A percentile compares a stretch with the other conserved stretches of the same genome.
These are phyloP conservation scores for Hypoxylon sp. DNA, from an alignment of 2,329 filamentous ascomycete genomes.

Conservation along the genomic window DNA sequence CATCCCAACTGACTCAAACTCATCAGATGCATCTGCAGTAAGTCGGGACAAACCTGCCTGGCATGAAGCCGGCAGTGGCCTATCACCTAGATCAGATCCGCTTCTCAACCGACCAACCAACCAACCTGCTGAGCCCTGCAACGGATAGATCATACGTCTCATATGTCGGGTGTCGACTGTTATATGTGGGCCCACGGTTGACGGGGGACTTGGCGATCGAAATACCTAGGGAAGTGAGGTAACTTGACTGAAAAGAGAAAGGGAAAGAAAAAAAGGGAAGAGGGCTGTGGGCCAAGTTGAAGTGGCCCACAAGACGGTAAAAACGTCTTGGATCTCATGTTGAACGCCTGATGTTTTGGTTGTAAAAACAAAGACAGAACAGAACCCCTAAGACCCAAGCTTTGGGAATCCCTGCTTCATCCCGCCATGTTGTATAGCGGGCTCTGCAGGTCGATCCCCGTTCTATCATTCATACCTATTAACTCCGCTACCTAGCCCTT, in stretches of 20 bases:
- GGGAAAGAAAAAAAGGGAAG: slow-evolving; percentile 41
- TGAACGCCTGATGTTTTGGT: slow-evolving; percentile 85
- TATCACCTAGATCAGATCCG: slow-evolving; percentile 19
- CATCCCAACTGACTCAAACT: slow-evolving; percentile 2
- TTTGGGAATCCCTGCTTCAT: slow-evolving; percentile 56
- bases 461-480: slow-evolving; percentile 43
- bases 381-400: slow-evolving; percentile 73
- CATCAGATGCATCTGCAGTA: slow-evolving; percentile 7
- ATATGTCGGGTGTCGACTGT: no score
- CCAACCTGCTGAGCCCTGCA: slow-evolving; percentile 4
- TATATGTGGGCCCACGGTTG: slow-evolving; percentile 1
- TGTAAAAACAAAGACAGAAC: slow-evolving; percentile 83
- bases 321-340: slow-evolving; percentile 75
- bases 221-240: slow-evolving; percentile 7
- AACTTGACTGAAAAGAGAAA: slow-evolving; percentile 33
- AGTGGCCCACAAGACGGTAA: slow-evolving; percentile 67
- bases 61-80: slow-evolving; percentile 8
- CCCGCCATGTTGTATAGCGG: slow-evolving; percentile 80
- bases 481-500: slow-evolving; percentile 42
- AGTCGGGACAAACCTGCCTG: slow-evolving; percentile 9
- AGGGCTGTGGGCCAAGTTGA: slow-evolving; percentile 69
- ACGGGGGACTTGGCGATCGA: slow-evolving; percentile 1
- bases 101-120: slow-evolving; percentile 11
- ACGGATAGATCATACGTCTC: slow-evolving; percentile 6
- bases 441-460: slow-evolving; percentile 50